A percentile compares a stretch with the other conserved stretches of the same genome.
Conservation (phyloP, 768 basidiomycete species). For the Trametes elegans region DNA sequence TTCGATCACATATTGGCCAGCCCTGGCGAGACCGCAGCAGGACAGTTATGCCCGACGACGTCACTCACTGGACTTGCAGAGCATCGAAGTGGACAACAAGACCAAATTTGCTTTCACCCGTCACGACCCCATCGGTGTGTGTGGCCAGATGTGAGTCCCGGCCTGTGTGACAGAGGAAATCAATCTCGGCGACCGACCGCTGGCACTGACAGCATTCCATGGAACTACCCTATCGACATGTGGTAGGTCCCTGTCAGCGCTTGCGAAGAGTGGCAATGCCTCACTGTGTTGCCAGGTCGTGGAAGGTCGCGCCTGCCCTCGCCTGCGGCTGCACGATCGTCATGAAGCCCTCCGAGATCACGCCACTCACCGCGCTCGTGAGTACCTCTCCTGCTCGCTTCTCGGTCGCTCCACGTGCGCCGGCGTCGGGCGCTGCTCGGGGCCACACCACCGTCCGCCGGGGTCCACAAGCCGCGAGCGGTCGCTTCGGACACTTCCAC, state of each 20-base stretch:
- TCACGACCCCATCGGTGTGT: constrained; percentile 92
- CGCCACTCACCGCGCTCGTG: constrained; percentile 80
- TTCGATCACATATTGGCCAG: too few species aligned
- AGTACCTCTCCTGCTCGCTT: not conserved
- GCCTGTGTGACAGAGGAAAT: too few species aligned
- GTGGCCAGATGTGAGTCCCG: constrained; percentile 81
- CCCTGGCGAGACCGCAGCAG: too few species aligned
- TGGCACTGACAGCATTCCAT: constrained; percentile 74
- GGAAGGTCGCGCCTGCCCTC: constrained; percentile 93
- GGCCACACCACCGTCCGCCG: too few species aligned
- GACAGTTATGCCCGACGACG: too few species aligned
- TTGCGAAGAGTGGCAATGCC: too few species aligned
- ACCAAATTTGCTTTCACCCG: constrained; percentile 82
- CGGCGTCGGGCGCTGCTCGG: too few species aligned
- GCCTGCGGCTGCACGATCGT: constrained; percentile 91
- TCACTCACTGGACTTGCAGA: constrained; percentile 40
- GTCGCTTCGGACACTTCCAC: too few species aligned
- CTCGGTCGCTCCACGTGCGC: not conserved
- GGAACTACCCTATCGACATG: constrained; percentile 92
- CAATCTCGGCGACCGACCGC: too few species aligned
- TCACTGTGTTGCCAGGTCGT: constrained; percentile 47
- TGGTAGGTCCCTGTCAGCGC: constrained; percentile 42
- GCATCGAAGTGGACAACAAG: constrained; percentile 77
- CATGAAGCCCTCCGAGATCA: constrained; percentile 92
- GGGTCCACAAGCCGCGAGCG: too few species aligned